phyloP scores from a whole-genome alignment of 306 rosid species.

The Hylodesmum podocarpum region DNA sequence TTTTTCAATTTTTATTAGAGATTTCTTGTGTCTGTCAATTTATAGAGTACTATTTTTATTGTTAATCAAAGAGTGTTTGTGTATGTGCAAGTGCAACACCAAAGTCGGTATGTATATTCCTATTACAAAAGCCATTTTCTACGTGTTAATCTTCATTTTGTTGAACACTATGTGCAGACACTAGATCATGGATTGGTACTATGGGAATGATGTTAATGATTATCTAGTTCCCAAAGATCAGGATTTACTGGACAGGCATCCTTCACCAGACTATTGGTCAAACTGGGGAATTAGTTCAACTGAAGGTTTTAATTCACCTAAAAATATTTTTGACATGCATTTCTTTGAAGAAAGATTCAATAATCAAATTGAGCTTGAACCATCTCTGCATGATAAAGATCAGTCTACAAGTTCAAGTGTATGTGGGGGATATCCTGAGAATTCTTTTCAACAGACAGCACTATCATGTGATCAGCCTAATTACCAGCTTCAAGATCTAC shows the following conservation, averaged over 20 bases:
- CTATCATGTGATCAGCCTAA: conserved; percentile 34
- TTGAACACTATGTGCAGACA: conserved; percentile 31
- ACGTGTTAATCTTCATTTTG: conserved; percentile 6
- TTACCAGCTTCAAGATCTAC: conserved; percentile 53
- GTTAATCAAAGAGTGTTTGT: not conserved
- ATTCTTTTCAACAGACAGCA: conserved; percentile 40
- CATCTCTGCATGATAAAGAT: conserved; percentile 49
- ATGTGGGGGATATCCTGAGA: conserved; percentile 51
- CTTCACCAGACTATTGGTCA: conserved; percentile 66
- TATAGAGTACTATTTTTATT: not conserved
- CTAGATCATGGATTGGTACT: conserved; percentile 62
- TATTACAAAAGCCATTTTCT: not conserved
- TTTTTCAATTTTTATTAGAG: not conserved
- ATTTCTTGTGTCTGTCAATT: not conserved
- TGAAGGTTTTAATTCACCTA: conserved; percentile 40
- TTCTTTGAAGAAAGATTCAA: conserved; percentile 39
- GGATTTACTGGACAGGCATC: conserved; percentile 54
- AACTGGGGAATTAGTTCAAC: conserved; percentile 56
- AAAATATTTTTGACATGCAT: conserved; percentile 40
- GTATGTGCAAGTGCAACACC: not conserved
- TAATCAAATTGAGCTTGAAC: conserved; percentile 45
- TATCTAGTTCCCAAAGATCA: conserved; percentile 50
- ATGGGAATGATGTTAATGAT: conserved; percentile 43
- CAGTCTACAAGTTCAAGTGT: conserved; percentile 53
- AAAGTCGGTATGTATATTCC: not conserved